These are phyloP conservation scores for Zymoseptoria ardabiliae DNA, from an alignment of 2,329 filamentous ascomycete species.

Conservation along the genomic window DNA sequence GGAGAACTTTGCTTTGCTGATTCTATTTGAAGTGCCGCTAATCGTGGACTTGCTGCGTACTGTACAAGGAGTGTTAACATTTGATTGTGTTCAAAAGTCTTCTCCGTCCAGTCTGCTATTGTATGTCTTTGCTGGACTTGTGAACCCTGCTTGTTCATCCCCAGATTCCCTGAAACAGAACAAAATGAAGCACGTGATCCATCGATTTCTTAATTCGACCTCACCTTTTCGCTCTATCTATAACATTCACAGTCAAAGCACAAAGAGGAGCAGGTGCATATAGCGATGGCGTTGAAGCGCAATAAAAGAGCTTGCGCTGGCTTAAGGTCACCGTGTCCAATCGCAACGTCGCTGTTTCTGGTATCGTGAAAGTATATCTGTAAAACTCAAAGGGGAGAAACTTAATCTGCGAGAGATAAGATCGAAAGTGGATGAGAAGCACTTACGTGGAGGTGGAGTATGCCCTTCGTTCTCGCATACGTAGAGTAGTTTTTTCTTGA, in stretches of 20 bases:
- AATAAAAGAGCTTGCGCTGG: too few species aligned
- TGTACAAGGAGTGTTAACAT: not conserved
- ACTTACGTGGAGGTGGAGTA: too few species aligned
- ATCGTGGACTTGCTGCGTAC: conserved; percentile 10
- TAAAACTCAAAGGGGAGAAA: not conserved
- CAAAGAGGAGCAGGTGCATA: too few species aligned
- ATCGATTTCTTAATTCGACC: not conserved
- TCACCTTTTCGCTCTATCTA: not conserved
- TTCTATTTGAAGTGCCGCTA: conserved; percentile 16
- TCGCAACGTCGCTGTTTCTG: not conserved
- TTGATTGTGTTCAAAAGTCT: not conserved
- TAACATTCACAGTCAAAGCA: too few species aligned
- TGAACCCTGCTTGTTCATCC: not conserved
- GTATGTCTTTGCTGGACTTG: not conserved
- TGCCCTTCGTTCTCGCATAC: too few species aligned
- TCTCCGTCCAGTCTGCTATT: not conserved
- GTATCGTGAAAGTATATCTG: not conserved
- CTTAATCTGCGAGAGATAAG: not conserved
- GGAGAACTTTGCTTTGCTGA: not conserved
- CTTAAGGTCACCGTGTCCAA: not conserved
- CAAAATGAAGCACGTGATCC: not conserved
- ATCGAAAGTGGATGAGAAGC: too few species aligned
- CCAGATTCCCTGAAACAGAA: not conserved
- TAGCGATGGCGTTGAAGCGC: too few species aligned
- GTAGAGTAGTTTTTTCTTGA: too few species aligned